Evolutionary conservation across 2,329 filamentous ascomycete genomes (phyloP).

Genomic region (Tolypocladium inflatum): DNA sequence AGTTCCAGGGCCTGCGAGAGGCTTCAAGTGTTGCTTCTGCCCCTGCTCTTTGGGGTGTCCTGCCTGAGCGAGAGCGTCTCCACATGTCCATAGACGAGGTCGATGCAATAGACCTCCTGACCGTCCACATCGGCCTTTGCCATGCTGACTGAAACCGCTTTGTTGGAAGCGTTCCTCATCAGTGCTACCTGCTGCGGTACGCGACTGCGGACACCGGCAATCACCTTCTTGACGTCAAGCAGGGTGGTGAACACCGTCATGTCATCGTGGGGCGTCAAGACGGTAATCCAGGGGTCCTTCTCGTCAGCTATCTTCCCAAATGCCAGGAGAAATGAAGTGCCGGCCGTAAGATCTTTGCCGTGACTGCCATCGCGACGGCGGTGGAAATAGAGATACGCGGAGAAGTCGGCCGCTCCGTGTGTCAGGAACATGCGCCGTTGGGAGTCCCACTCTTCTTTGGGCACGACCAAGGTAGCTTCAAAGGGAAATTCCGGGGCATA

Average conservation of each 20-base stretch:
- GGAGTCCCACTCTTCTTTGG: constrained; percentile 3
- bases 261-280: background rate
- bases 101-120: constrained; percentile 2
- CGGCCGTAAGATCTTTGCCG: background rate
- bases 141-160: background rate
- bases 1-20: no score
- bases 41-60: no score
- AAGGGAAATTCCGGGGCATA: constrained; percentile 3
- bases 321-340: constrained; percentile 1
- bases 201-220: background rate
- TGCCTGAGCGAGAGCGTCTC: no score
- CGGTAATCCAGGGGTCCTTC: background rate
- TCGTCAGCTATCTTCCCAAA: background rate
- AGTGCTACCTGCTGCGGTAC: background rate
- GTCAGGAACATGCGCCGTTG: constrained; percentile 3
- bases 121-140: constrained; percentile 1
- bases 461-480: background rate
- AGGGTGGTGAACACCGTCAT: background rate
- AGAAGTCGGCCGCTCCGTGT: constrained; percentile 2
- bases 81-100: background rate
- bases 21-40: no score
- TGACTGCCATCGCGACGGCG: background rate
- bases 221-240: background rate
- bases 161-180: background rate
- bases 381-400: background rate